These are phyloP conservation scores for Phytophthora multivora DNA, from an alignment of 352 stramenopile species.

Conservation along the genomic window DNA sequence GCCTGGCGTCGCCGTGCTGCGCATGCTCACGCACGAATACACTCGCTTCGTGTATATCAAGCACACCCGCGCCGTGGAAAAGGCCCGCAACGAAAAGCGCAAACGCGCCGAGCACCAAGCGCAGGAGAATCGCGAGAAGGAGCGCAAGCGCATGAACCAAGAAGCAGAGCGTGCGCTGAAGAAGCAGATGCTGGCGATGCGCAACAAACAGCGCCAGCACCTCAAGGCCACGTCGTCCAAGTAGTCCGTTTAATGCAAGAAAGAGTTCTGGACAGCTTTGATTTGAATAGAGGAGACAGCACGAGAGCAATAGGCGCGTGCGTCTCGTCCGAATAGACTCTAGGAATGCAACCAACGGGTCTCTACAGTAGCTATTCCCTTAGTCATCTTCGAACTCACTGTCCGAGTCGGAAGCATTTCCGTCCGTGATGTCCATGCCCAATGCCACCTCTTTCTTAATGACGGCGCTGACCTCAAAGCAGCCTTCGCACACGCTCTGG, in stretches of 20 bases:
- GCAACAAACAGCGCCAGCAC: conserved; percentile 72
- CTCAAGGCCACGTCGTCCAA: conserved; percentile 39
- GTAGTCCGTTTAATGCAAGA: conserved; percentile 12
- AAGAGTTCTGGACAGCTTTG: conserved; percentile 17
- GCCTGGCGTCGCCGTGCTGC: conserved; percentile 66
- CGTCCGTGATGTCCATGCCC: conserved; percentile 63
- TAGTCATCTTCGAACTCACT: conserved; percentile 86
- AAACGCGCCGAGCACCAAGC: conserved; percentile 74
- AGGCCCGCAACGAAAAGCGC: conserved; percentile 68
- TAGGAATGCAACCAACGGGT: conserved; percentile 11
- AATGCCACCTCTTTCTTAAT: conserved; percentile 75
- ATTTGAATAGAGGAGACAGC: conserved; percentile 20
- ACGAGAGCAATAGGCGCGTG: conserved; percentile 6
- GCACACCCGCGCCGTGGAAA: conserved; percentile 76
- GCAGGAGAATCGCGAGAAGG: conserved; percentile 55
- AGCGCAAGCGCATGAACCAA: conserved; percentile 68
- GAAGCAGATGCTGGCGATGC: conserved; percentile 82
- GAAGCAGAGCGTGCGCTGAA: conserved; percentile 76
- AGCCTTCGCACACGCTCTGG: conserved; percentile 76
- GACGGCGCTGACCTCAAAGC: conserved; percentile 79
- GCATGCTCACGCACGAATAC: conserved; percentile 81
- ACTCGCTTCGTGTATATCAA: conserved; percentile 87
- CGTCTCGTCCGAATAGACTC: conserved; percentile 9
- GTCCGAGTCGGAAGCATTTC: conserved; percentile 77
- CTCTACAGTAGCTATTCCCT: conserved; percentile 4